A percentile compares a stretch with the other conserved stretches of the same genome.
Conservation (phyloP, 805 yeast genomes). For the Lipomyces kockii region DNA sequence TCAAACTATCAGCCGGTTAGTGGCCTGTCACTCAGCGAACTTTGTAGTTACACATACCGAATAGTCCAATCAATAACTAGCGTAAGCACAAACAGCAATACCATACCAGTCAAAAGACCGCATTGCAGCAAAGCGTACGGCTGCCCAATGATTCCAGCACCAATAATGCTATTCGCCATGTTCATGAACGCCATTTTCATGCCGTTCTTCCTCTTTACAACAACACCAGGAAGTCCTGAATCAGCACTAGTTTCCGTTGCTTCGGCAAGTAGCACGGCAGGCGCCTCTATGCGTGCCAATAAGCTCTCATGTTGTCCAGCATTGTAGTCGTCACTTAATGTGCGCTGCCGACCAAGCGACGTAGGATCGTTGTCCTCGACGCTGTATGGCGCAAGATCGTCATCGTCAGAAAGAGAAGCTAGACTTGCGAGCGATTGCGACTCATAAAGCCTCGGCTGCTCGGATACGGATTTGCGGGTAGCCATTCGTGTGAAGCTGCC, state of each 20-base stretch:
- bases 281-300: conserved; percentile 31
- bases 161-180: conserved; percentile 93
- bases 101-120: conserved; percentile 75
- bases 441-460: conserved; percentile 6
- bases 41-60: conserved; percentile 35
- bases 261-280: conserved; percentile 25
- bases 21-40: neutral
- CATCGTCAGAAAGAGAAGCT: conserved; percentile 6
- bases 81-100: conserved; percentile 64
- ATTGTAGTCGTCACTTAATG: neutral
- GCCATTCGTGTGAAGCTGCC: neutral
- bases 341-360: neutral
- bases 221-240: conserved; percentile 37
- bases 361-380: conserved; percentile 28
- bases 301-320: conserved; percentile 24
- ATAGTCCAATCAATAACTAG: conserved; percentile 87
- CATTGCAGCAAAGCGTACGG: conserved; percentile 84
- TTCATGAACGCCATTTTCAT: conserved; percentile 93
- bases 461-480: conserved; percentile 4
- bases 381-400: conserved; percentile 4
- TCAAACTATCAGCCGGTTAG: conserved; percentile 53
- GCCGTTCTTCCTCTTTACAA: conserved; percentile 51
- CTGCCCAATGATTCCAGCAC: conserved; percentile 95
- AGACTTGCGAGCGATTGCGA: neutral
- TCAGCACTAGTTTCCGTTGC: conserved; percentile 13